Percentiles rank a stretch among this genome's conserved stretches.
phyloP scores from a whole-genome alignment of 176 grass and related monocot genomes.

The Poa annua region DNA sequence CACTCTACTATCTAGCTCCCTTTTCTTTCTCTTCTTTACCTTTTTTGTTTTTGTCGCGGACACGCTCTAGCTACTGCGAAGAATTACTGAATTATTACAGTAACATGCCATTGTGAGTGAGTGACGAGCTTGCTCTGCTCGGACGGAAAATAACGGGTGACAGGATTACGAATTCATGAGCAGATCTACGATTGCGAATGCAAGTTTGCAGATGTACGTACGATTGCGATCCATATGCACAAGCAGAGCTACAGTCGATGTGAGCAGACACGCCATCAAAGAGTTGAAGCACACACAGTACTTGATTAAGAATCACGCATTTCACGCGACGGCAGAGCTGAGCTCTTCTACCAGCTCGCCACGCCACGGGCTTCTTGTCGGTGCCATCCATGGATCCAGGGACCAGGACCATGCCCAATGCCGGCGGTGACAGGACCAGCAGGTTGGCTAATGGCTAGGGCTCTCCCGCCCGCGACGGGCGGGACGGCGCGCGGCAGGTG shows the following conservation, averaged over 20 bases:
- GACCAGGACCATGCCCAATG: background rate
- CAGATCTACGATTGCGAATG: background rate
- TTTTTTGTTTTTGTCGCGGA: background rate
- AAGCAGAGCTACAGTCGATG: background rate
- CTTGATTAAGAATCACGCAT: background rate
- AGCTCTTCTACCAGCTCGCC: conserved; percentile 17
- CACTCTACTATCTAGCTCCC: background rate
- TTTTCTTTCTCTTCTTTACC: background rate
- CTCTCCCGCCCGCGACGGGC: conserved; percentile 30
- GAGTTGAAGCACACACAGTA: background rate
- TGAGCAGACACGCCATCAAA: background rate
- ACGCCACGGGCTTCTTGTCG: conserved; percentile 1
- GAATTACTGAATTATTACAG: background rate
- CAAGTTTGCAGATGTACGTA: background rate
- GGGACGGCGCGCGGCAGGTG: conserved; percentile 69
- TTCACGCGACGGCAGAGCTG: background rate
- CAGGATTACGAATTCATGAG: background rate
- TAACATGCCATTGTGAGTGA: background rate
- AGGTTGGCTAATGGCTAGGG: conserved; percentile 23
- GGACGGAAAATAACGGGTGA: background rate
- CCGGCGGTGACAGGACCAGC: background rate
- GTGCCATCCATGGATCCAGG: conserved; percentile 1
- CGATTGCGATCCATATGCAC: background rate
- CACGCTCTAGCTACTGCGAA: background rate
- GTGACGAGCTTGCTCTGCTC: background rate